These are phyloP conservation scores for Colletotrichum chlorophyti DNA, from an alignment of 2,329 filamentous ascomycete genomes.

Conservation along the genomic window DNA sequence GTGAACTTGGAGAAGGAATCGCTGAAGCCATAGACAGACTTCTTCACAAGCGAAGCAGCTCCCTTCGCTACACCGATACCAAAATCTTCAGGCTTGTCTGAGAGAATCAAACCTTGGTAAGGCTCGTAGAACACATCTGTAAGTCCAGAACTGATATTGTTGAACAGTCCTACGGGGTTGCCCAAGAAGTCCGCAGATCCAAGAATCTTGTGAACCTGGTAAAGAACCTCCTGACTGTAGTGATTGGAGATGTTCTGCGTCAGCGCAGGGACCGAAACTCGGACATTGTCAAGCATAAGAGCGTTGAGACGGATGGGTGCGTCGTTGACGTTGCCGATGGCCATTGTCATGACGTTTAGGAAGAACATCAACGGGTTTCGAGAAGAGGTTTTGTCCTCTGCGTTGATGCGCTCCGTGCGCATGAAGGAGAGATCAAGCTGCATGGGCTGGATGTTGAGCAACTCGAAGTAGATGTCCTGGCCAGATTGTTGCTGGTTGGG, in stretches of 20 bases:
- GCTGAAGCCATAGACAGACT: conserved; percentile 95
- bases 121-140: conserved; percentile 99
- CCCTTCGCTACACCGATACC: conserved; percentile 96
- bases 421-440: conserved; percentile 97
- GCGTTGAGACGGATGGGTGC: conserved; percentile 94
- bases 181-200: conserved; percentile 97
- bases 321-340: conserved; percentile 98
- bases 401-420: conserved; percentile 94
- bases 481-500: conserved; percentile 83
- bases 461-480: conserved; percentile 97
- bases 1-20: conserved; percentile 99
- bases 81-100: conserved; percentile 92
- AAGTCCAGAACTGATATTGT: conserved; percentile 96
- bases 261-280: conserved; percentile 85
- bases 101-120: conserved; percentile 96
- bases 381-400: conserved; percentile 90
- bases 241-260: conserved; percentile 89
- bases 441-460: conserved; percentile 97
- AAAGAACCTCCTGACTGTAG: conserved; percentile 95
- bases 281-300: conserved; percentile 91
- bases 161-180: conserved; percentile 97
- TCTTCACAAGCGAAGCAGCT: conserved; percentile 96
- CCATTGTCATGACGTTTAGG: conserved; percentile 98
- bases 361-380: conserved; percentile 98
- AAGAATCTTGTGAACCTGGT: conserved; percentile 96